phyloP scores from a whole-genome alignment of 2,329 filamentous ascomycete species.

The Epichloe glyceriae region DNA sequence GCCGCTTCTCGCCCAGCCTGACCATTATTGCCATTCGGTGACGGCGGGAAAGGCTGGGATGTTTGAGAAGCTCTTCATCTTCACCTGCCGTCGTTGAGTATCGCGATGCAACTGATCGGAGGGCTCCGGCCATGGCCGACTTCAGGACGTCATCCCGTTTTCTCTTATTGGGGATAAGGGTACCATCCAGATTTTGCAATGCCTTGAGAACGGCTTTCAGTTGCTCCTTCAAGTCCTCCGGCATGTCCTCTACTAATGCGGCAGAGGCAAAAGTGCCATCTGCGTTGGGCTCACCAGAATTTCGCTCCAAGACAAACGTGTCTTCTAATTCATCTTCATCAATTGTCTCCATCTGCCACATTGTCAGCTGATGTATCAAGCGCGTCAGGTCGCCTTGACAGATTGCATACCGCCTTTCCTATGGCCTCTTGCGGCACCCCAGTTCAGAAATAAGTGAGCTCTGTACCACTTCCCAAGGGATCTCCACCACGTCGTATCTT shows the following conservation, averaged over 20 bases:
- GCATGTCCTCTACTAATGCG: slow-evolving; percentile 28
- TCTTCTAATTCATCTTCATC: slow-evolving; percentile 61
- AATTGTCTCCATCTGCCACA: slow-evolving; percentile 27
- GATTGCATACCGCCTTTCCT: slow-evolving; percentile 28
- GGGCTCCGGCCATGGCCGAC: slow-evolving; percentile 24
- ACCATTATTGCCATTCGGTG: slow-evolving; percentile 52
- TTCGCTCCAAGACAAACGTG: slow-evolving; percentile 54
- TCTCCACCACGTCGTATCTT: slow-evolving; percentile 70
- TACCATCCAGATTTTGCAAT: slow-evolving; percentile 30
- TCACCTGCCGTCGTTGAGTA: slow-evolving; percentile 30
- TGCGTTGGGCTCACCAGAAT: slow-evolving; percentile 36
- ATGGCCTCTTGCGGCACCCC: slow-evolving; percentile 23
- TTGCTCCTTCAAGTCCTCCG: slow-evolving; percentile 38
- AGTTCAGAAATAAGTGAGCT: slow-evolving; percentile 28
- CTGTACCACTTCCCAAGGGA: slow-evolving; percentile 49
- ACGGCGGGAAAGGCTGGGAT: slow-evolving; percentile 19
- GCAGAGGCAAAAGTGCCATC: slow-evolving; percentile 30
- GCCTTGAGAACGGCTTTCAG: slow-evolving; percentile 37
- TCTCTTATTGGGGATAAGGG: slow-evolving; percentile 33
- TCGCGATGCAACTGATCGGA: slow-evolving; percentile 25
- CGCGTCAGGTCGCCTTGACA: neutral
- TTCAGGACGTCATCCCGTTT: slow-evolving; percentile 34
- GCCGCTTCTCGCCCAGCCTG: slow-evolving; percentile 57
- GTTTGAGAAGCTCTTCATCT: slow-evolving; percentile 25
- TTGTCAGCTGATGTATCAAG: slow-evolving; percentile 11